Evolutionary conservation across 495 filamentous ascomycete genomes (phyloP).

Genomic region (Neurospora tetraspora): DNA sequence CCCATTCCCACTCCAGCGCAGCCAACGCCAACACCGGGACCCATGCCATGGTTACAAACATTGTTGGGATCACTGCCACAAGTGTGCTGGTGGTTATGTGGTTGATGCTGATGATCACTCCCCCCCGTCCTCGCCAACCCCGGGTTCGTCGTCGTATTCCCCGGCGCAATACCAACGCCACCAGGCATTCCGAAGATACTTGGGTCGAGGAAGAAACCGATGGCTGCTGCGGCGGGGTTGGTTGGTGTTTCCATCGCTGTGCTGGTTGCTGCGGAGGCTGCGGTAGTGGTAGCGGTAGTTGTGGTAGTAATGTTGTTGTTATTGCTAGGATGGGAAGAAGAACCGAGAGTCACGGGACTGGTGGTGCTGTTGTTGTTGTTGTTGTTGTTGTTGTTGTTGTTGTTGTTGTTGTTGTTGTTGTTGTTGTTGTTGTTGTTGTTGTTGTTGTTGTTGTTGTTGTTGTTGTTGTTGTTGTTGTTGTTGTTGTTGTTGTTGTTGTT

Average conservation of each 20-base stretch:
- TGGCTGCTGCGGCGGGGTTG: not conserved
- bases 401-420: not conserved
- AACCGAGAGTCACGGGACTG: not conserved
- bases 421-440: not conserved
- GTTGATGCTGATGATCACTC: not conserved
- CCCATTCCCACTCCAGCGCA: slow-evolving; percentile 7
- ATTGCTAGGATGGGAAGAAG: not conserved
- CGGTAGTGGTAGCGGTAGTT: not conserved
- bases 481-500: not conserved
- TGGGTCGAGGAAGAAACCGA: not conserved
- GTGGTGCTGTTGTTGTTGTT: not conserved
- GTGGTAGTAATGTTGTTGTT: not conserved
- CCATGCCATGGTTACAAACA: not conserved
- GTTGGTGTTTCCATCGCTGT: not conserved
- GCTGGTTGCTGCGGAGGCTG: not conserved
- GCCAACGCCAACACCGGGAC: not conserved
- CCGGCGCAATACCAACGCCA: not conserved
- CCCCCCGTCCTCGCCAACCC: not conserved
- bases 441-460: not conserved
- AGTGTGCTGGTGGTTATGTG: not conserved
- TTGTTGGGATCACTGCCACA: not conserved
- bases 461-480: not conserved
- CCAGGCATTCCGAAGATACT: not conserved
- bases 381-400: not conserved
- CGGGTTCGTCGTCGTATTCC: not conserved